Evolutionary conservation across 805 yeast species (phyloP).

Genomic region (Metschnikowia sp.): DNA sequence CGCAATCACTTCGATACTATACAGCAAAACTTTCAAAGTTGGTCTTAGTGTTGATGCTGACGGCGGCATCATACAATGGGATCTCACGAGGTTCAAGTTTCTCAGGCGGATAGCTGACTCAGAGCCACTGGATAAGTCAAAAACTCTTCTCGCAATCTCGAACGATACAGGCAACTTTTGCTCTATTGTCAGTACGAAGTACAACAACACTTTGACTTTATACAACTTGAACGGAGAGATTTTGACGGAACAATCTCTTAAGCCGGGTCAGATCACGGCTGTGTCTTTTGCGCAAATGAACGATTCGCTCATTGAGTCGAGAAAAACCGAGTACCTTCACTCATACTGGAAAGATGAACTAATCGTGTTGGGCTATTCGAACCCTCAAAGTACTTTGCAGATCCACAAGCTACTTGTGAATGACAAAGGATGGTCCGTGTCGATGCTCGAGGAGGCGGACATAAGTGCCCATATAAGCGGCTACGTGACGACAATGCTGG

Average conservation of each 20-base stretch:
- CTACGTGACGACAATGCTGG: slow-evolving; percentile 28
- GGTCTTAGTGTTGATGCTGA: slow-evolving; percentile 51
- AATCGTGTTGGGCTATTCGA: slow-evolving; percentile 27
- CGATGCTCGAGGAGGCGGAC: slow-evolving; percentile 11
- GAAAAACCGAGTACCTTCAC: slow-evolving; percentile 25
- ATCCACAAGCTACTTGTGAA: slow-evolving; percentile 22
- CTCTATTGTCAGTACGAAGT: slow-evolving; percentile 23
- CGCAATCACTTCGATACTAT: slow-evolving; percentile 43
- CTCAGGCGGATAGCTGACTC: slow-evolving; percentile 37
- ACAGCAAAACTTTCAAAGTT: slow-evolving; percentile 51
- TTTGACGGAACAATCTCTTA: slow-evolving; percentile 24
- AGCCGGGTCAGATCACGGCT: slow-evolving; percentile 19
- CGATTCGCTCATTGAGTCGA: slow-evolving; percentile 24
- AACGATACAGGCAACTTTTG: slow-evolving; percentile 55
- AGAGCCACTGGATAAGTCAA: slow-evolving; percentile 18
- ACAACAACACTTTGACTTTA: slow-evolving; percentile 26
- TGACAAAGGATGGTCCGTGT: slow-evolving; percentile 14
- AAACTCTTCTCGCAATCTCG: slow-evolving; percentile 42
- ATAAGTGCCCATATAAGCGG: slow-evolving; percentile 4
- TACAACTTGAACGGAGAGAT: slow-evolving; percentile 55
- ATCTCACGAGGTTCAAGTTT: slow-evolving; percentile 48
- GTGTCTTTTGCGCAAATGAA: slow-evolving; percentile 31
- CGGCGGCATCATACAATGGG: slow-evolving; percentile 66
- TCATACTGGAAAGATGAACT: slow-evolving; percentile 37
- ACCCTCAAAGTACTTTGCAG: slow-evolving; percentile 15